Evolutionary conservation across 1,139 yeast species (phyloP).

Genomic region (Suhomyces chickasaworum): DNA sequence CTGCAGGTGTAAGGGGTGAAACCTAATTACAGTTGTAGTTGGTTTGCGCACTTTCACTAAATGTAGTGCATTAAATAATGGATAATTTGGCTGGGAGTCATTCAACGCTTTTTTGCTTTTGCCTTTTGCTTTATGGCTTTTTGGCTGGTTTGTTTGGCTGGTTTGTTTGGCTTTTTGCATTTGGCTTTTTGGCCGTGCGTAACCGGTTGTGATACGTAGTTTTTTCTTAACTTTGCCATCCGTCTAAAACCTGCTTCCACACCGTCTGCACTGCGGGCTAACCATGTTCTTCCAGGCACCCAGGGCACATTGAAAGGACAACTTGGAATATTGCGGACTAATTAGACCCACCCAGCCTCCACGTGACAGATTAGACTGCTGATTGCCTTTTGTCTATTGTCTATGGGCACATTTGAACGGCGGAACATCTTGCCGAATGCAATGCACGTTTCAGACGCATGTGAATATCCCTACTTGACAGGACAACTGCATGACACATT

Average conservation of each 20-base stretch:
- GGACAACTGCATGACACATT: background rate
- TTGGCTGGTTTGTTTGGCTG: too few relatives aligned
- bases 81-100: background rate
- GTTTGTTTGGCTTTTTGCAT: too few relatives aligned
- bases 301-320: background rate
- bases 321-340: too few relatives aligned
- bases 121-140: too few relatives aligned
- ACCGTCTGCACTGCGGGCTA: conserved; percentile 1
- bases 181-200: background rate
- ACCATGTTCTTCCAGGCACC: background rate
- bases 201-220: background rate
- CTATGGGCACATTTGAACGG: too few relatives aligned
- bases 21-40: background rate
- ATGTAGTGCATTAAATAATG: background rate
- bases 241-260: conserved; percentile 5
- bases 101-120: conserved; percentile 1
- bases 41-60: background rate
- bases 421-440: background rate
- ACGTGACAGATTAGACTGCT: too few relatives aligned
- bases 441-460: conserved; percentile 8
- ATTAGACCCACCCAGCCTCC: too few relatives aligned
- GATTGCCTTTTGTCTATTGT: too few relatives aligned
- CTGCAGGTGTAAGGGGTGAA: background rate
- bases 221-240: conserved; percentile 3
- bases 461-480: conserved; percentile 3